These are phyloP conservation scores for Alnus glutinosa DNA, from an alignment of 306 rosid species.

Conservation along the genomic window DNA sequence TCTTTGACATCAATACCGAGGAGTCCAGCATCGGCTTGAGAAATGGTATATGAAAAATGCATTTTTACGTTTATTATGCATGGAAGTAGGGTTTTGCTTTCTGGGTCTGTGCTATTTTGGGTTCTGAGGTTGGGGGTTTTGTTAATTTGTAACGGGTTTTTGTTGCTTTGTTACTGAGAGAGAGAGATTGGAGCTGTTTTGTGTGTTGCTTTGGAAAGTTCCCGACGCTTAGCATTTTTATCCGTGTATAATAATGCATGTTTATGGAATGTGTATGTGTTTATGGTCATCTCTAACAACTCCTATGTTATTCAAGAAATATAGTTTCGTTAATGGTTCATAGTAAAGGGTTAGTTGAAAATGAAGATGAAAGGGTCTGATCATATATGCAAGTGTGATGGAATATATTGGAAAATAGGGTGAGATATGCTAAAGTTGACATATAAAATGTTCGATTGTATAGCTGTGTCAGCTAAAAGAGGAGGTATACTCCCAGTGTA, in stretches of 20 bases:
- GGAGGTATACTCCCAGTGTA: not conserved
- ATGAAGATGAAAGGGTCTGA: not conserved
- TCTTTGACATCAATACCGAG: conserved; percentile 32
- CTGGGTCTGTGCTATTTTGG: conserved; percentile 1
- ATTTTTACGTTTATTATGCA: not conserved
- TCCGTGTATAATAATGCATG: not conserved
- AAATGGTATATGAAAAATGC: conserved; percentile 16
- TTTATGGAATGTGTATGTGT: not conserved
- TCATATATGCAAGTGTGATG: not conserved
- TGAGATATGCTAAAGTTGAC: not conserved
- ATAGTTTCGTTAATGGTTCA: not conserved
- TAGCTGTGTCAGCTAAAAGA: not conserved
- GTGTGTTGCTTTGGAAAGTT: not conserved
- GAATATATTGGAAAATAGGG: not conserved
- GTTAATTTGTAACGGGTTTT: not conserved
- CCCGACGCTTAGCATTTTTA: not conserved
- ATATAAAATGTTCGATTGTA: not conserved
- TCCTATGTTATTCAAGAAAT: not conserved
- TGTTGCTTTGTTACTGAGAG: not conserved
- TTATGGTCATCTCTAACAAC: not conserved
- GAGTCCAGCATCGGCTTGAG: conserved; percentile 41
- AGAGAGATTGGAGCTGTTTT: not conserved
- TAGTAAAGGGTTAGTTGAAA: not conserved
- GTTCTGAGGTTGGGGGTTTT: not conserved
- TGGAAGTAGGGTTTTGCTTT: not conserved